phyloP scores from a whole-genome alignment of 371 early-diverging fungal genomes.

The Mortierella sp. region DNA sequence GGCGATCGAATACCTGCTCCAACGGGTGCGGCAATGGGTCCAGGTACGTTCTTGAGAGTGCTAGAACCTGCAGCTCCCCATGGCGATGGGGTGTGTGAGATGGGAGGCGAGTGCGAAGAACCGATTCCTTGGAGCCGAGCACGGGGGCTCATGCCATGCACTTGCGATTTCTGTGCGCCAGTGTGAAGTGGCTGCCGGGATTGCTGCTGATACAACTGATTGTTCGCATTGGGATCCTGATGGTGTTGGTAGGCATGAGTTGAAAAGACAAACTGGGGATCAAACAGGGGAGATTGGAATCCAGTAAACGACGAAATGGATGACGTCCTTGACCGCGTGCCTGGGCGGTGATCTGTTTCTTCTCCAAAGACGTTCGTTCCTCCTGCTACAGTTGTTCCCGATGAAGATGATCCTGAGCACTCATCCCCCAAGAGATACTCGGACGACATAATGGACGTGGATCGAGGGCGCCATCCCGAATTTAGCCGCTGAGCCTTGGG shows the following conservation, averaged over 20 bases:
- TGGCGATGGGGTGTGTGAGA: constrained; percentile 10
- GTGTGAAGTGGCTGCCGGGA: constrained; percentile 8
- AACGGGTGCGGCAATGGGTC: constrained; percentile 9
- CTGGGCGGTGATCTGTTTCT: constrained; percentile 5
- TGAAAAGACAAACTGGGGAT: constrained; percentile 24
- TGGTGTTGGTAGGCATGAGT: constrained; percentile 21
- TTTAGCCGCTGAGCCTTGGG: constrained; percentile 13
- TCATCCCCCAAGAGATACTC: constrained; percentile 16
- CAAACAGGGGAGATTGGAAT: constrained; percentile 42
- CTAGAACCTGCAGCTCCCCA: constrained; percentile 23
- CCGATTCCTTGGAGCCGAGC: constrained; percentile 31
- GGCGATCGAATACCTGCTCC: constrained; percentile 16
- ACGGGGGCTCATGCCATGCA: constrained; percentile 28
- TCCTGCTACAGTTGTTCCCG: not conserved
- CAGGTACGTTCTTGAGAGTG: constrained; percentile 15
- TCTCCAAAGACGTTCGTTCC: not conserved
- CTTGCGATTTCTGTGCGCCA: not conserved
- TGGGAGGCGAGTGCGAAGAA: constrained; percentile 22
- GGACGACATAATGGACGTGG: constrained; percentile 21
- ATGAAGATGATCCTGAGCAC: not conserved
- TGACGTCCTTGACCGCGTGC: constrained; percentile 37
- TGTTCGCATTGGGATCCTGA: constrained; percentile 4
- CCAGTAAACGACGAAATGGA: constrained; percentile 41
- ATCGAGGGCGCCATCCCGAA: constrained; percentile 24
- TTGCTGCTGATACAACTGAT: constrained; percentile 10